Conservation (phyloP, 129 eudicot species). For the Lactuca saligna region DNA sequence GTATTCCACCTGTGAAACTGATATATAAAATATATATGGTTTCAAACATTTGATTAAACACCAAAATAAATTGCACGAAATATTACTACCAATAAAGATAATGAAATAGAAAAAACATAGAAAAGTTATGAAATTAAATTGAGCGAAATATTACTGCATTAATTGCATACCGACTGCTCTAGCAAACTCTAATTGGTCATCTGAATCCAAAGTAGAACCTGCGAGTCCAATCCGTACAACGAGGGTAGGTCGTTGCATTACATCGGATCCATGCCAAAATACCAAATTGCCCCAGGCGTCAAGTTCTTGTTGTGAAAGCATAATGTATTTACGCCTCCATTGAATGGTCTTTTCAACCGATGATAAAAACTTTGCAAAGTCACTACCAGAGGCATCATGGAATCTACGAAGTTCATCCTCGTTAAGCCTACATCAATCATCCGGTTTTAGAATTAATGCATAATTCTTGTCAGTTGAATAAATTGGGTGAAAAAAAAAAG, state of each 20-base stretch:
- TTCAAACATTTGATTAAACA: constrained; percentile 6
- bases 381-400: constrained; percentile 56
- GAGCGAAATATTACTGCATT: background rate
- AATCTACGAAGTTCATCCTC: constrained; percentile 62
- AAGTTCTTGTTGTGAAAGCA: constrained; percentile 64
- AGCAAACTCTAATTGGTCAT: constrained; percentile 47
- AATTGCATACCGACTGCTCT: constrained; percentile 61
- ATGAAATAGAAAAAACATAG: background rate
- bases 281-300: constrained; percentile 56
- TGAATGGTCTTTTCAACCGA: constrained; percentile 63
- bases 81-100: no score
- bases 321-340: constrained; percentile 63
- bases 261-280: constrained; percentile 77
- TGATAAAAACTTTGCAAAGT: constrained; percentile 46
- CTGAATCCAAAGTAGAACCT: constrained; percentile 40
- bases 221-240: constrained; percentile 64
- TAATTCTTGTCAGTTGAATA: no score
- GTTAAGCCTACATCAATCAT: constrained; percentile 48
- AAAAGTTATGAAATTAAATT: constrained; percentile 6
- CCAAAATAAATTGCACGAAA: background rate
- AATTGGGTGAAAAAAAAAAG: no score
- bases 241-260: constrained; percentile 55
- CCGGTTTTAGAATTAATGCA: background rate
- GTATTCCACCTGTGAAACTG: constrained; percentile 79
- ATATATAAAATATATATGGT: constrained; percentile 1